Base-by-base conservation (phyloP, 495 filamentous ascomycete species). In the Entonaema liquescens region DNA sequence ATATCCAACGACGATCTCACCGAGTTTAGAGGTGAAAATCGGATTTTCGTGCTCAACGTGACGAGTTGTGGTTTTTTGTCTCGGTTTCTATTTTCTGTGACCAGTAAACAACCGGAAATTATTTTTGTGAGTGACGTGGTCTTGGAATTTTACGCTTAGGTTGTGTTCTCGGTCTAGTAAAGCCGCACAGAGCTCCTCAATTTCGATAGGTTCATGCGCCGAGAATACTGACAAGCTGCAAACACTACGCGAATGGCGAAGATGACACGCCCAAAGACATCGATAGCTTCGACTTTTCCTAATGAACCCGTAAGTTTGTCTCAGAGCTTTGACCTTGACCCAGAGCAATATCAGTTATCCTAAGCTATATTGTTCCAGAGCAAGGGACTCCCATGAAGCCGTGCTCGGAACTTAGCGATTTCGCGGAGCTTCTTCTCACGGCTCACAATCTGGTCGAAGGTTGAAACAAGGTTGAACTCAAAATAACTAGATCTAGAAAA, bases 171-270 rank as follows among this genome's bases (percentile, higher is more conserved):
- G 33, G 65, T 26, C 21, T 21, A 13, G 9, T 21, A 66, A 58
- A 69, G 61, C 70, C 57, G 61, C 70, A 66, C 65, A 61, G 70
- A 66, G 61, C 65, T 62, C 54, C 25, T 42, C 70, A 68, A 73
- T 68, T 65, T 68, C 61, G 38, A 61, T 19, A 57, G 26, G 33
- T 65, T 65, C n/a, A 73, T 73, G 70, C 70, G 57, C 64, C 56
- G 44, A 67, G 63, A 62, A 35, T 21, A 66, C 15, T 62, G 58
- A 63, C 42, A 68, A 21, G 49, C 70, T 65, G 65, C 70, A 52
- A 58, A 62, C 31, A 33, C 60, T 60, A 68, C 65, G 59, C 57
- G 64, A 67, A 52, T 60, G 36, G 26, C 15, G 50, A 49, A 57
- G 8, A 31, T 65, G 29, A 28, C 26, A 70, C 42, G 55, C 36